phyloP scores from a whole-genome alignment of 2,329 filamentous ascomycete species.

The Talaromyces sp. region DNA sequence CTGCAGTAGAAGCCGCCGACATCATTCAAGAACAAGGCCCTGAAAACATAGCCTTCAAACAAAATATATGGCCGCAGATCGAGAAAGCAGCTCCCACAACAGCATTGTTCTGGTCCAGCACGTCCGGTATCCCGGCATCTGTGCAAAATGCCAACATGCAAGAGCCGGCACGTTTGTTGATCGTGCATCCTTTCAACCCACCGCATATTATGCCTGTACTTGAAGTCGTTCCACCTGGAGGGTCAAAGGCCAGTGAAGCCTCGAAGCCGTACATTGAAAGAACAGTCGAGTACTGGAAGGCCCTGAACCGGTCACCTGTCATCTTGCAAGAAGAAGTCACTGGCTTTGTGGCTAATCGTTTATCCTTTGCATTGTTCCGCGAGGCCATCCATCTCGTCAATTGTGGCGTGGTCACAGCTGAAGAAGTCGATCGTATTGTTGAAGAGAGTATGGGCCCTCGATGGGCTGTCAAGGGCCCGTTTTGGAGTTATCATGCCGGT shows the following conservation, averaged over 20 bases:
- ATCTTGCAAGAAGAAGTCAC: constrained; percentile 48
- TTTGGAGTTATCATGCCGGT: constrained; percentile 56
- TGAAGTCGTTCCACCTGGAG: constrained; percentile 49
- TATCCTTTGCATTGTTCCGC: constrained; percentile 53
- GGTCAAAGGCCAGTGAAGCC: constrained; percentile 10
- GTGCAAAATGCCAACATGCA: constrained; percentile 41
- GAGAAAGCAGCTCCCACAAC: constrained; percentile 39
- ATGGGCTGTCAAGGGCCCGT: constrained; percentile 53
- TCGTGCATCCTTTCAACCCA: constrained; percentile 59
- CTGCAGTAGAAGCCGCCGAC: constrained; percentile 43
- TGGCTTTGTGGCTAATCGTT: constrained; percentile 55
- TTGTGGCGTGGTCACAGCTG: constrained; percentile 48
- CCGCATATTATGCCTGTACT: constrained; percentile 58
- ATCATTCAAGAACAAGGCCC: constrained; percentile 59
- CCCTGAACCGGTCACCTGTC: constrained; percentile 41
- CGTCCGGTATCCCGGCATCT: constrained; percentile 54
- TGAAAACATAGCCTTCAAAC: constrained; percentile 50
- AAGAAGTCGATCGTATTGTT: constrained; percentile 51
- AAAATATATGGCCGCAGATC: constrained; percentile 47
- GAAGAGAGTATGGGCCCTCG: constrained; percentile 49
- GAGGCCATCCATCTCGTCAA: constrained; percentile 53
- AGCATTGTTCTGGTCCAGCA: constrained; percentile 54
- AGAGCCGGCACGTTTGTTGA: constrained; percentile 43
- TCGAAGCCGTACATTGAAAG: constrained; percentile 25
- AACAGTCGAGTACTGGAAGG: constrained; percentile 44